Evolutionary conservation across 192 early-diverging fungal genomes (phyloP).

Genomic region (Backusella tarrabulga): DNA sequence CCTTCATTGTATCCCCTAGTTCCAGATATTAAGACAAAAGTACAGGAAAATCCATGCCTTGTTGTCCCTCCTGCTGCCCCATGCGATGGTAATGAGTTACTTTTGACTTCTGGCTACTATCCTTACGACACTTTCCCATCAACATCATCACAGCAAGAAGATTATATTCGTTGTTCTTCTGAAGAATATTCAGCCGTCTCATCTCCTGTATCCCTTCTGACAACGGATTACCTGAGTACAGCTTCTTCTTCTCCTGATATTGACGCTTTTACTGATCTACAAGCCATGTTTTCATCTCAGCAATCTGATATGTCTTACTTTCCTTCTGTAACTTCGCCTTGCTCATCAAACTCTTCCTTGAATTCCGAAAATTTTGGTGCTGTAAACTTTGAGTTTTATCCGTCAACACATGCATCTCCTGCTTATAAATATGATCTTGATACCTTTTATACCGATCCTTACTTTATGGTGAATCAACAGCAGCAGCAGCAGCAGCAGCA

Average conservation of each 20-base stretch:
- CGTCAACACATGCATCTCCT: not conserved
- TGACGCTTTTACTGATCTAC: not conserved
- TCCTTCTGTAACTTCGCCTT: not conserved
- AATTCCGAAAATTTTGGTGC: not conserved
- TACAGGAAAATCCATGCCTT: not conserved
- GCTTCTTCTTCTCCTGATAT: not conserved
- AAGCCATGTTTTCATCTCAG: not conserved
- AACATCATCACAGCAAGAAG: conserved; percentile 48
- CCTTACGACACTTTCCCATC: not conserved
- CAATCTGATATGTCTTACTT: not conserved
- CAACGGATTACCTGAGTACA: not conserved
- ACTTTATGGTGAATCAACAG: not conserved
- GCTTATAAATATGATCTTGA: not conserved
- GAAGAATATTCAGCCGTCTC: not conserved
- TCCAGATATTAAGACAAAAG: not conserved
- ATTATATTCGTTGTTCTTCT: conserved; percentile 15
- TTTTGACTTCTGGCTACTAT: conserved; percentile 7
- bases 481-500: not conserved
- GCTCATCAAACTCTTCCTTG: not conserved
- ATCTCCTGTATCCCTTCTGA: not conserved
- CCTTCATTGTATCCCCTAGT: not conserved
- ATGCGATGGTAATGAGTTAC: not conserved
- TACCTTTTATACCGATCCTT: not conserved
- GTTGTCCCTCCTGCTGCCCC: not conserved
- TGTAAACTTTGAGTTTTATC: not conserved